A percentile compares a stretch with the other conserved stretches of the same genome.
phyloP scores from a whole-genome alignment of 1,139 yeast species.

The Debaryomyces sp. region DNA sequence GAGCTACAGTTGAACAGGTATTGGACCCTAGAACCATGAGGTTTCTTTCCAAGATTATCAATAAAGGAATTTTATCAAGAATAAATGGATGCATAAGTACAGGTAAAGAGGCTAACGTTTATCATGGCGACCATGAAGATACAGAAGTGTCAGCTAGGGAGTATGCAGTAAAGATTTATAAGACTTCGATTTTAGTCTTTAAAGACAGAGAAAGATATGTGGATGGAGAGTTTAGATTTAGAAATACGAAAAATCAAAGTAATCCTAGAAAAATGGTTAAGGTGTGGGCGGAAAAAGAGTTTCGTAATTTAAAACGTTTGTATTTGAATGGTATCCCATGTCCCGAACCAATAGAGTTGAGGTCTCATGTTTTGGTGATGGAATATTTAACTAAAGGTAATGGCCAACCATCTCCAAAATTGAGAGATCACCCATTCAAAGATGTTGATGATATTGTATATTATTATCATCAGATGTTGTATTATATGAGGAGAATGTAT shows the following conservation, averaged over 20 bases:
- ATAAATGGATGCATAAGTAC: slow-evolving; percentile 95
- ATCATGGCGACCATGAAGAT: slow-evolving; percentile 82
- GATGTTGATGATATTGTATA: slow-evolving; percentile 65
- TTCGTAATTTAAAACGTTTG: slow-evolving; percentile 84
- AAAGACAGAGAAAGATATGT: slow-evolving; percentile 96
- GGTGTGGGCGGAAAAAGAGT: slow-evolving; percentile 98
- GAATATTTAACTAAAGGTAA: slow-evolving; percentile 80
- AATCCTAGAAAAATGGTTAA: slow-evolving; percentile 98
- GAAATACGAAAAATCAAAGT: slow-evolving; percentile 80
- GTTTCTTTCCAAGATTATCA: slow-evolving; percentile 79
- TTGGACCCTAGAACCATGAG: slow-evolving; percentile 91
- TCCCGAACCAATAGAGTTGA: slow-evolving; percentile 87
- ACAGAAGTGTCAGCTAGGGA: slow-evolving; percentile 48
- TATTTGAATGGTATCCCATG: slow-evolving; percentile 80
- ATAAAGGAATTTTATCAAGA: slow-evolving; percentile 78
- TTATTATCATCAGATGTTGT: slow-evolving; percentile 76
- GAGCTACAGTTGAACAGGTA: slow-evolving; percentile 97
- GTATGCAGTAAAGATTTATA: slow-evolving; percentile 90
- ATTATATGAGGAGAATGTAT: slow-evolving; percentile 84
- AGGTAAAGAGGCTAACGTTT: slow-evolving; percentile 98
- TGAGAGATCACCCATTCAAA: slow-evolving; percentile 75
- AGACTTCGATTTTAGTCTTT: slow-evolving; percentile 92
- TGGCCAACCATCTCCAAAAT: slow-evolving; percentile 85
- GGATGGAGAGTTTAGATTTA: slow-evolving; percentile 91
- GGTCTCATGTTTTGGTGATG: slow-evolving; percentile 93